Conservation (phyloP, 129 eudicot genomes). For the Rutidosis leptorrhynchoides region DNA sequence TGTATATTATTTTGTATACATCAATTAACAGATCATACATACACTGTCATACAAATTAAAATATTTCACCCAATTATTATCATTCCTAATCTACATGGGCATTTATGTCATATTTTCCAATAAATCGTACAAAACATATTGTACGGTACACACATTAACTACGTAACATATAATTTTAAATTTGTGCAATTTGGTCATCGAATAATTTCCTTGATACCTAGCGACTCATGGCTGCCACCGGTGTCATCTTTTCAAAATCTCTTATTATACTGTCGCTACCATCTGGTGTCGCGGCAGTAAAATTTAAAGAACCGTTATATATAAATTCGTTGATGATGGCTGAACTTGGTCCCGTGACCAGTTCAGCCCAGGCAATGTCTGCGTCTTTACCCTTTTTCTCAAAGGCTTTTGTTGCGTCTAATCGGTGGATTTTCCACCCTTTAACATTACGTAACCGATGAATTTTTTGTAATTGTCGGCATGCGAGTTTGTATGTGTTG, state of each 20-base stretch:
- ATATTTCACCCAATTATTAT: conserved; percentile 37
- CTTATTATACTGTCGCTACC: neutral
- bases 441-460: conserved; percentile 42
- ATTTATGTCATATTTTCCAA: conserved; percentile 13
- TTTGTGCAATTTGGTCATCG: conserved; percentile 26
- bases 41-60: conserved; percentile 30
- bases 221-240: conserved; percentile 33
- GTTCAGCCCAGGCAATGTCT: conserved; percentile 52
- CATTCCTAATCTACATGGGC: conserved; percentile 31
- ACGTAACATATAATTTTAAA: conserved; percentile 14
- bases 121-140: conserved; percentile 15
- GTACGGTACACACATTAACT: conserved; percentile 24
- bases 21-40: conserved; percentile 36
- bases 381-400: conserved; percentile 30
- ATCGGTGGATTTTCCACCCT: conserved; percentile 68
- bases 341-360: conserved; percentile 42
- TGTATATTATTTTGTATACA: conserved; percentile 32
- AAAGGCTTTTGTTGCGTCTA: conserved; percentile 76
- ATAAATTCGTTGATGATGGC: conserved; percentile 41
- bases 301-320: conserved; percentile 9
- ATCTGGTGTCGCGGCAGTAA: neutral
- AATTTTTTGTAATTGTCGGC: conserved; percentile 58
- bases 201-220: conserved; percentile 10
- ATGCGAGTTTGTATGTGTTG: conserved; percentile 58
- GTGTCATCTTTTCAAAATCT: conserved; percentile 21